phyloP scores from a whole-genome alignment of 768 basidiomycete genomes.

The Multifurca ochricompacta region DNA sequence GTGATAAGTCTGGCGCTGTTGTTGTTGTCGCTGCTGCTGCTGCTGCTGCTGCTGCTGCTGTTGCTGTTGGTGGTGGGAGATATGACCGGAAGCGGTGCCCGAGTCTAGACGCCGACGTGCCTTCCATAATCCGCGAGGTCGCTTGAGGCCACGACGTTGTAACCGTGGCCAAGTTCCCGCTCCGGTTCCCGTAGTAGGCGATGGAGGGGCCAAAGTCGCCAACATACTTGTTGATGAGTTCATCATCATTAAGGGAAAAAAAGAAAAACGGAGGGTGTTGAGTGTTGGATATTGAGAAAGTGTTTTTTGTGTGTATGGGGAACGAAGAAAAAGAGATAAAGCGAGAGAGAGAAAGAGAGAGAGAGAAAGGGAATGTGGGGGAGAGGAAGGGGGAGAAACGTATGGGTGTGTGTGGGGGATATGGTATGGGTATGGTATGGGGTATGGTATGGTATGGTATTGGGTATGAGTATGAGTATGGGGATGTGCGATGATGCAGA shows the following conservation, averaged over 20 bases:
- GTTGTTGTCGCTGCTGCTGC: too few species aligned
- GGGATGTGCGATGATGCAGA: conserved; percentile 8
- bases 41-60: too few species aligned
- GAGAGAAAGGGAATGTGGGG: neutral
- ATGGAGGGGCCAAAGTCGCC: neutral
- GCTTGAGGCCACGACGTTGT: conserved; percentile 12
- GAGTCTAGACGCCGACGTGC: conserved; percentile 11
- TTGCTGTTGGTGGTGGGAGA: neutral
- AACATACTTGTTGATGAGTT: conserved; percentile 5
- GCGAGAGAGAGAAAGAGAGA: too few species aligned
- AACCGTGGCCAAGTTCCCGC: conserved; percentile 4
- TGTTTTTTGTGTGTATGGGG: too few species aligned
- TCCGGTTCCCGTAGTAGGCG: conserved; percentile 1
- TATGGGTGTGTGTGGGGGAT: neutral
- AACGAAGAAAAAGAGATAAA: too few species aligned
- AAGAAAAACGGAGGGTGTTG: neutral
- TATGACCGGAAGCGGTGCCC: neutral
- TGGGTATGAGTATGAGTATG: too few species aligned
- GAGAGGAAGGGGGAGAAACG: neutral
- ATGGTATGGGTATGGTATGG: too few species aligned
- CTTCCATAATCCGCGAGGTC: conserved; percentile 16
- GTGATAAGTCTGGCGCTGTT: too few species aligned
- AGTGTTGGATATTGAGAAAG: too few species aligned
- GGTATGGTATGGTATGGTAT: too few species aligned
- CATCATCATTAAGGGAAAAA: neutral